Evolutionary conservation across 176 grass and related monocot species (phyloP).

Genomic region (Canna indica): DNA sequence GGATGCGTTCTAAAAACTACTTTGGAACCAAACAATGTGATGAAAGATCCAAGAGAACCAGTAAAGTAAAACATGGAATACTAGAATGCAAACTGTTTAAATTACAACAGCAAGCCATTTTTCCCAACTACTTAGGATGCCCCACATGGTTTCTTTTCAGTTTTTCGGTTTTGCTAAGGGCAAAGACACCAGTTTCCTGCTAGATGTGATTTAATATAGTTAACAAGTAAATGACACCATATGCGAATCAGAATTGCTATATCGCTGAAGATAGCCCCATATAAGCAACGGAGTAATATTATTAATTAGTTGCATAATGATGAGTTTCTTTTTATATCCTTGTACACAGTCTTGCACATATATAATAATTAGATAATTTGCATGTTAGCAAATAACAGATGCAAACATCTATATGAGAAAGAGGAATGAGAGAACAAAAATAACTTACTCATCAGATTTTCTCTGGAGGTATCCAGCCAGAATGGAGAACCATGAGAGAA

Average conservation of each 20-base stretch:
- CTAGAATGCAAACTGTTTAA: background rate
- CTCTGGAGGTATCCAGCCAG: slow-evolving; percentile 45
- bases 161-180: background rate
- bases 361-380: background rate
- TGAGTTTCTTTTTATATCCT: background rate
- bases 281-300: background rate
- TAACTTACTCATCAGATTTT: slow-evolving; percentile 98
- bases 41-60: slow-evolving; percentile 11
- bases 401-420: slow-evolving; percentile 3
- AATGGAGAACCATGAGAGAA: slow-evolving; percentile 30
- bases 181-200: background rate
- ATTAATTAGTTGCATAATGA: background rate
- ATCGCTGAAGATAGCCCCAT: background rate
- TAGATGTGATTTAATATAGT: background rate
- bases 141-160: background rate
- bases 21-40: slow-evolving; percentile 1
- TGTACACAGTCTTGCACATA: background rate
- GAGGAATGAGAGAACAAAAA: slow-evolving; percentile 1
- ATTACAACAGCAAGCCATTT: background rate
- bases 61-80: slow-evolving; percentile 9
- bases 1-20: slow-evolving; percentile 1
- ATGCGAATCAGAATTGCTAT: too few species aligned
- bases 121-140: too few species aligned
- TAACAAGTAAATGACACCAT: background rate
- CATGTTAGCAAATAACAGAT: background rate